Conservation (phyloP, 768 basidiomycete species). For the Leccinum boreale region DNA sequence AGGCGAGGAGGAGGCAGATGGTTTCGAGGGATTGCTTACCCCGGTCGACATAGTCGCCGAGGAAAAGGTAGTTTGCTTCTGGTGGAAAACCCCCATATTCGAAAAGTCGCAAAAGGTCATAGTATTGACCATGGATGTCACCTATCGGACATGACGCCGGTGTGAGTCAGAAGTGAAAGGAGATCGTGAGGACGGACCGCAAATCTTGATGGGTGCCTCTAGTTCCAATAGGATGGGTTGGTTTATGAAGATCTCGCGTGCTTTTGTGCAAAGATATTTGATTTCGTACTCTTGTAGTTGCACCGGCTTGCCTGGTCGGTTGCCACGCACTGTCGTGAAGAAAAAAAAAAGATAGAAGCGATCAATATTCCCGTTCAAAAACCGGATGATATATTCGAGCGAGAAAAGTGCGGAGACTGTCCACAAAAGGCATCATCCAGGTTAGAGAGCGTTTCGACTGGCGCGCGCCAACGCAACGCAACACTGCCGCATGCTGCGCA, state of each 20-base stretch:
- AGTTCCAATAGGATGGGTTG: constrained; percentile 97
- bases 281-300: constrained; percentile 99
- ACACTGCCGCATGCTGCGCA: constrained; percentile 19
- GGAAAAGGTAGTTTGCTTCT: constrained; percentile 99
- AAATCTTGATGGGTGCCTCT: constrained; percentile 99
- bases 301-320: constrained; percentile 97
- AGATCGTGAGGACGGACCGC: constrained; percentile 59
- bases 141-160: constrained; percentile 45
- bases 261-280: constrained; percentile 98
- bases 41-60: constrained; percentile 98
- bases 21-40: constrained; percentile 99
- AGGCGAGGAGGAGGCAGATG: constrained; percentile 97
- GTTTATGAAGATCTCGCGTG: constrained; percentile 98
- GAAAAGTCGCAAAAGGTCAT: constrained; percentile 95
- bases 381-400: not conserved
- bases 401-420: not conserved
- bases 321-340: constrained; percentile 77
- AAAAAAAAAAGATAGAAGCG: constrained; percentile 11
- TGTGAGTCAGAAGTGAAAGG: constrained; percentile 19
- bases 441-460: constrained; percentile 6
- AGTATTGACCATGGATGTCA: constrained; percentile 99
- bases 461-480: not conserved
- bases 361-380: constrained; percentile 17
- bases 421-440: constrained; percentile 1
- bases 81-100: constrained; percentile 99